These are phyloP conservation scores for Limnanthes douglasii DNA, from an alignment of 345 rosid genomes.

Conservation along the genomic window DNA sequence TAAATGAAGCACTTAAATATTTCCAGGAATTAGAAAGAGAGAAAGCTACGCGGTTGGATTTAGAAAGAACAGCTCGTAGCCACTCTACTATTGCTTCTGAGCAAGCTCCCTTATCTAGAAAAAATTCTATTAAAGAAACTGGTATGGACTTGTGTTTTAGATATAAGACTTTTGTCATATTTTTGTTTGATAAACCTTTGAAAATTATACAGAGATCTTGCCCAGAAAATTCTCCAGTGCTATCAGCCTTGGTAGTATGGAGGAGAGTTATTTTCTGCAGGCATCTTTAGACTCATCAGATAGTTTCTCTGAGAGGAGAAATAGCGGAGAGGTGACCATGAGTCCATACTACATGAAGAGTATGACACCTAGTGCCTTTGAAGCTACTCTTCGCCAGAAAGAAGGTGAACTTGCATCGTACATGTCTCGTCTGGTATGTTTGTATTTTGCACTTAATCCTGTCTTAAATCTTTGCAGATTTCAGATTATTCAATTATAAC, in stretches of 20 bases:
- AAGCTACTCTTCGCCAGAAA: conserved; percentile 92
- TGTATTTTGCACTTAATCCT: no score
- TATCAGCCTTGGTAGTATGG: conserved; percentile 87
- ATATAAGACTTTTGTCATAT: conserved; percentile 6
- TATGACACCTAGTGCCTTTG: conserved; percentile 88
- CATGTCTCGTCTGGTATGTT: conserved; percentile 87
- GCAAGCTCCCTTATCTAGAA: conserved; percentile 36
- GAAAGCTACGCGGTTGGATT: conserved; percentile 69
- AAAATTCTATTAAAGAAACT: conserved; percentile 46
- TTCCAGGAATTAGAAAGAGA: conserved; percentile 83
- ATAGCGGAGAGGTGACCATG: conserved; percentile 40
- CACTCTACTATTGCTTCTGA: conserved; percentile 42
- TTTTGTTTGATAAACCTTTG: conserved; percentile 4
- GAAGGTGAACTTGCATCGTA: conserved; percentile 98
- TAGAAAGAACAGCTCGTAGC: conserved; percentile 55
- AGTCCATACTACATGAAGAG: conserved; percentile 88
- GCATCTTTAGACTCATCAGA: conserved; percentile 89
- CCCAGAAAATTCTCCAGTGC: conserved; percentile 67
- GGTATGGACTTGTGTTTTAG: conserved; percentile 25
- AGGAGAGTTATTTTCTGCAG: conserved; percentile 93
- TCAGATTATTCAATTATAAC: no score
- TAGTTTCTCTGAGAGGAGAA: conserved; percentile 57
- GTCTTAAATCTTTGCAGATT: no score
- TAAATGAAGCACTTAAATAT: neutral
- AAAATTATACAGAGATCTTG: conserved; percentile 40